These are phyloP conservation scores for Pythium rhizo-oryzae DNA, from an alignment of 352 stramenopile genomes.

Conservation along the genomic window DNA sequence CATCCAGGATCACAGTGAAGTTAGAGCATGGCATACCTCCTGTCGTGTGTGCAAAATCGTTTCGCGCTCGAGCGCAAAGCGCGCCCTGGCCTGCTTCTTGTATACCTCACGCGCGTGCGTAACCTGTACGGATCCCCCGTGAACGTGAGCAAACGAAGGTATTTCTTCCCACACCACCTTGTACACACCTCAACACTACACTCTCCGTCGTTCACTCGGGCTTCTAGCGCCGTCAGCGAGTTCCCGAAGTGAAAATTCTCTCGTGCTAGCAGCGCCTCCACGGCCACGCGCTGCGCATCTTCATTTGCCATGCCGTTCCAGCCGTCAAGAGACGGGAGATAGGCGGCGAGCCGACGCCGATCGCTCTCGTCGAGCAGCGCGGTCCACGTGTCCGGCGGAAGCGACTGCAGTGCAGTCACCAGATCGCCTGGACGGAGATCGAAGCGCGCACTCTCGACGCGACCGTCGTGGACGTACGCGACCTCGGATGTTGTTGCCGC, in stretches of 20 bases:
- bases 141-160: neutral
- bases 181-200: conserved; percentile 7
- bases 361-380: conserved; percentile 19
- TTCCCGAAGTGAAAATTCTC: conserved; percentile 28
- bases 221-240: conserved; percentile 2
- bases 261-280: conserved; percentile 14
- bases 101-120: neutral
- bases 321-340: conserved; percentile 13
- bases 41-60: neutral
- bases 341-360: neutral
- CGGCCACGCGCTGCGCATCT: conserved; percentile 17
- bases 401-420: neutral
- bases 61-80: conserved; percentile 6
- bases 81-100: neutral
- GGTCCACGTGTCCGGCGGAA: conserved; percentile 21
- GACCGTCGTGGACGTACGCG: conserved; percentile 2
- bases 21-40: neutral
- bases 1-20: neutral
- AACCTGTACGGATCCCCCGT: neutral
- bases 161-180: neutral
- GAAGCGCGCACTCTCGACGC: conserved; percentile 8
- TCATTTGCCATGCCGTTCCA: conserved; percentile 9
- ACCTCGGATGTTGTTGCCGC: neutral
- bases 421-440: conserved; percentile 6
- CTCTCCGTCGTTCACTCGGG: neutral